A percentile compares a stretch with the other conserved stretches of the same genome.
phyloP scores from a whole-genome alignment of 179 eudicot genomes.

The Amaranthus tricolor region DNA sequence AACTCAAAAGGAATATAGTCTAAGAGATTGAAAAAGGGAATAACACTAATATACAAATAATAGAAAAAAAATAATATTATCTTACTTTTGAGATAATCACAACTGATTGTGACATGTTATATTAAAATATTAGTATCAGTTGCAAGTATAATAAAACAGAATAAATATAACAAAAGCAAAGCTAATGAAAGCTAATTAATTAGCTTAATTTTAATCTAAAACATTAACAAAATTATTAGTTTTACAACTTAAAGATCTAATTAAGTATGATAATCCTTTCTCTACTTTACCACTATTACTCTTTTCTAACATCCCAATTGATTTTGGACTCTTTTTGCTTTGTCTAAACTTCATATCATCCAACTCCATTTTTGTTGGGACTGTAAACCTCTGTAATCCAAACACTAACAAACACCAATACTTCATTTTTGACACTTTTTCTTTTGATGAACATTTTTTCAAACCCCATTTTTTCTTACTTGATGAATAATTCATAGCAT shows the following conservation, averaged over 20 bases:
- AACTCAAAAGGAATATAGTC: no score
- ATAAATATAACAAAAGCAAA: not conserved
- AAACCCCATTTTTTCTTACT: not conserved
- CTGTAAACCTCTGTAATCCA: constrained; percentile 18
- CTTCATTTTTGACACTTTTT: constrained; percentile 12
- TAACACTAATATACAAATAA: no score
- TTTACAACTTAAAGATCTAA: constrained; percentile 31
- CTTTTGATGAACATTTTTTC: not conserved
- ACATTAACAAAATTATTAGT: constrained; percentile 7
- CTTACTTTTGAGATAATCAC: not conserved
- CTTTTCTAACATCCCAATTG: constrained; percentile 22
- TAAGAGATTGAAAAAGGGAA: no score
- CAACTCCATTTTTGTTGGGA: constrained; percentile 18
- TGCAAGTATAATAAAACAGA: not conserved
- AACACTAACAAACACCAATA: constrained; percentile 20
- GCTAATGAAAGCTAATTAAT: not conserved
- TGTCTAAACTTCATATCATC: constrained; percentile 31
- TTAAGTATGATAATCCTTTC: constrained; percentile 20
- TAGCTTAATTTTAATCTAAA: constrained; percentile 1
- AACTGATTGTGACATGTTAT: not conserved
- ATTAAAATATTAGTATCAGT: not conserved
- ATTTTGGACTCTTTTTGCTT: constrained; percentile 17
- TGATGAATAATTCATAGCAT: no score
- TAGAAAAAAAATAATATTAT: no score
- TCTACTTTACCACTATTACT: constrained; percentile 17